Base-by-base conservation (phyloP, 192 early-diverging fungal species). In the Entomortierella chlamydospora region DNA sequence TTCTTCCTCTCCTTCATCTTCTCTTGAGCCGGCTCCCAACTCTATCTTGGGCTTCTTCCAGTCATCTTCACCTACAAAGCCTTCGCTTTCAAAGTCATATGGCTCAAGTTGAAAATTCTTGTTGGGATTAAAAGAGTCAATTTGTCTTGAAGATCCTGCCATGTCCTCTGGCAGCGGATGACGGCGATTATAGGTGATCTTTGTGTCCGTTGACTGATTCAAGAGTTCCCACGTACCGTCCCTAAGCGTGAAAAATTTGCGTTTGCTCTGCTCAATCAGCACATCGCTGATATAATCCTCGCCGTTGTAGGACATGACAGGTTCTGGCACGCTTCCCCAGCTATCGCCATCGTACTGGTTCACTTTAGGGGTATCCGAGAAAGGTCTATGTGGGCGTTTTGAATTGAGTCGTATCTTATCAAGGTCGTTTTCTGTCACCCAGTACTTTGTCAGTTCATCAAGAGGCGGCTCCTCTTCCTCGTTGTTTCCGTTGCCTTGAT, bases 381-480 rank as follows among this genome's bases (percentile, higher is more conserved):
- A 62, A 2, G 63, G 51, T 43, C 28, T 28, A 4, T 56, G 60
- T 3, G 29, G 3, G 6, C 64, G 58, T 13, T 77, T 63, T 23
- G 64, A 29, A 0, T 63, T 54, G 31, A 59, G 61, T 6, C 58
- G 58, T 17, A 77, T 51, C 1, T 67, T 17, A 26, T 77, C 73
- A 11, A 37, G 54, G 18, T 60, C 52, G 15, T 58, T 59, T 13
- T 50, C 39, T 5, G 55, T 57, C 11, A 60, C 65, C 73, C 73
- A 77, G 23, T 68, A 68, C 10, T 51, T 54, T 23, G 66, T 77
- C 13, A 63, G 29, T 6, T 62, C 73, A 23, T 77, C 73, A 31
- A 77, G 25, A 11, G 41, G 39, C 42, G n/a, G n/a, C n/a, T n/a
- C n/a, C n/a, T 58, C 58, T 49, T 66, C 57, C 0, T 60, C 52